Percentiles rank a stretch among this genome's conserved stretches.
Evolutionary conservation across 2,329 filamentous ascomycete genomes (phyloP).

Genomic region (Clarireedia paspali): DNA sequence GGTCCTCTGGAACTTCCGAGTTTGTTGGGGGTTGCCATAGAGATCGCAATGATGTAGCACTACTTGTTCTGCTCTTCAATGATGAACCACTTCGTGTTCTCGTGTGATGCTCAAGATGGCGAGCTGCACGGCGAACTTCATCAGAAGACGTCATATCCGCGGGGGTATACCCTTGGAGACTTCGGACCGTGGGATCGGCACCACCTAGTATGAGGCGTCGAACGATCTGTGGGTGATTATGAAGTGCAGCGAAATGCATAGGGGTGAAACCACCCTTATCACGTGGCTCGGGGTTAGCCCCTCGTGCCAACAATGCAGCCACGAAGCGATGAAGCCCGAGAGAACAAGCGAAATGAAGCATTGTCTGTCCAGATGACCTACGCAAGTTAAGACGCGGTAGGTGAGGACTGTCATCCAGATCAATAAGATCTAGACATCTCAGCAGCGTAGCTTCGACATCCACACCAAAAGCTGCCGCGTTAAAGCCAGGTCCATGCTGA

Average conservation of each 20-base stretch:
- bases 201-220: slow-evolving; percentile 65
- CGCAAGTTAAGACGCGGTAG: slow-evolving; percentile 60
- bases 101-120: slow-evolving; percentile 52
- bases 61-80: slow-evolving; percentile 53
- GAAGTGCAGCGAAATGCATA: slow-evolving; percentile 73
- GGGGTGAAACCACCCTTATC: slow-evolving; percentile 78
- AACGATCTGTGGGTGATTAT: slow-evolving; percentile 68
- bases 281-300: slow-evolving; percentile 66
- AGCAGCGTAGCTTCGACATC: slow-evolving; percentile 43
- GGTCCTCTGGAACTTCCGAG: slow-evolving; percentile 30
- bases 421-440: slow-evolving; percentile 69
- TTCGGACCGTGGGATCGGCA: slow-evolving; percentile 63
- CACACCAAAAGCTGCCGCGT: slow-evolving; percentile 29
- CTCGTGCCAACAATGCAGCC: slow-evolving; percentile 66
- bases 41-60: slow-evolving; percentile 58
- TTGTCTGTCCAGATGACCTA: slow-evolving; percentile 62
- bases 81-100: slow-evolving; percentile 60
- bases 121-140: slow-evolving; percentile 55
- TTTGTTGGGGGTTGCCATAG: slow-evolving; percentile 53
- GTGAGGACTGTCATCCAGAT: slow-evolving; percentile 66
- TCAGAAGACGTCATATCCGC: slow-evolving; percentile 63
- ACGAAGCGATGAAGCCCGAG: slow-evolving; percentile 69
- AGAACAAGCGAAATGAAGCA: slow-evolving; percentile 73
- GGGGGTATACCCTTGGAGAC: slow-evolving; percentile 61
- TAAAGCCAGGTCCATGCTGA: slow-evolving; percentile 34